Conservation (phyloP, 805 yeast species). For the Metschnikowia vanudenii region DNA sequence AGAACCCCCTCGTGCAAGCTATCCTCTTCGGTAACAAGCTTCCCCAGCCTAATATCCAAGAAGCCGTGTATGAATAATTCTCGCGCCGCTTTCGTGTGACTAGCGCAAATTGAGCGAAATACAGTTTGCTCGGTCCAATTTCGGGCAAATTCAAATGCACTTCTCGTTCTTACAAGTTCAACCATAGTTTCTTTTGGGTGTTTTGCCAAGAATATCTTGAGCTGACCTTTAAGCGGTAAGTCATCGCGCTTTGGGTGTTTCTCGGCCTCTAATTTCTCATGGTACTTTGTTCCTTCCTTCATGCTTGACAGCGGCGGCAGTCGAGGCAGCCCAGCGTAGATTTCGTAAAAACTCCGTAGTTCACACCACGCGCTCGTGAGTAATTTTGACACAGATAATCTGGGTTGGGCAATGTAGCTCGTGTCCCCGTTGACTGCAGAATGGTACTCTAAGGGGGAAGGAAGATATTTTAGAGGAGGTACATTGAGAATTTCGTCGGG, state of each 20-base stretch:
- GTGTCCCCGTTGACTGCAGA: constrained; percentile 13
- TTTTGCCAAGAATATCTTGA: constrained; percentile 11
- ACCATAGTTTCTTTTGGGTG: constrained; percentile 13
- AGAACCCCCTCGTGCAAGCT: constrained; percentile 33
- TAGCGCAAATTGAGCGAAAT: constrained; percentile 39
- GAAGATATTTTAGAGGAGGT: constrained; percentile 9
- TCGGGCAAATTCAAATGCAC: constrained; percentile 23
- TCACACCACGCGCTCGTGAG: constrained; percentile 70
- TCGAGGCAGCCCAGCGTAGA: constrained; percentile 43
- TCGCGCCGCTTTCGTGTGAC: constrained; percentile 53
- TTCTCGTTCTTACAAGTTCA: constrained; percentile 15
- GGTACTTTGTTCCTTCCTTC: constrained; percentile 41
- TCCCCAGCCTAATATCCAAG: constrained; percentile 30
- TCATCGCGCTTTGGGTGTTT: constrained; percentile 50
- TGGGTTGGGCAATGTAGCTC: constrained; percentile 16
- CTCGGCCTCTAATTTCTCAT: constrained; percentile 14
- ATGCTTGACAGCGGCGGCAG: constrained; percentile 33
- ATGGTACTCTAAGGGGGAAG: constrained; percentile 16
- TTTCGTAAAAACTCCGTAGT: constrained; percentile 49
- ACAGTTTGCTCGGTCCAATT: constrained; percentile 45
- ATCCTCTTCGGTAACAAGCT: constrained; percentile 13
- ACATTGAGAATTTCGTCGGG: constrained; percentile 11
- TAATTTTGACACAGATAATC: constrained; percentile 60
- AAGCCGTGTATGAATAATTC: constrained; percentile 61
- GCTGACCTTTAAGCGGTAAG: constrained; percentile 19